Evolutionary conservation across 805 yeast species (phyloP).

Genomic region (Gaillardinia entomophila): DNA sequence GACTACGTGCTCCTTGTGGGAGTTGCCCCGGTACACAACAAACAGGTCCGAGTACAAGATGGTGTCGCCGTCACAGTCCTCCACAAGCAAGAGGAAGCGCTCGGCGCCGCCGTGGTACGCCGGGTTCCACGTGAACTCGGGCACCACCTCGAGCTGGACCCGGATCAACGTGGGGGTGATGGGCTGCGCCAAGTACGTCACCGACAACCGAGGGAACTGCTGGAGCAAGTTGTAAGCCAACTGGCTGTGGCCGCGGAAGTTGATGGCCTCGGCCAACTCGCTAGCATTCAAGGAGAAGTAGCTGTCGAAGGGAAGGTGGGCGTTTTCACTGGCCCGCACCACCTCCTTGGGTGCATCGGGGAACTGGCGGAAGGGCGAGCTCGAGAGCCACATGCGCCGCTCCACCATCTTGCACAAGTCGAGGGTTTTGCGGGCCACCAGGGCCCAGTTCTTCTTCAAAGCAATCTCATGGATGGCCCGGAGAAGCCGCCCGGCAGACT

Average conservation of each 20-base stretch:
- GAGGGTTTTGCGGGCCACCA: conserved; percentile 49
- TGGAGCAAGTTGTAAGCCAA: conserved; percentile 51
- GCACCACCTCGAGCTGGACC: conserved; percentile 60
- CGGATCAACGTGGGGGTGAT: conserved; percentile 63
- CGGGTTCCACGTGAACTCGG: conserved; percentile 77
- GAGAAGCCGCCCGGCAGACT: conserved; percentile 84
- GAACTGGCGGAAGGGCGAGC: conserved; percentile 84
- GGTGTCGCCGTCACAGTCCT: conserved; percentile 77
- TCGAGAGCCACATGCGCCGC: conserved; percentile 74
- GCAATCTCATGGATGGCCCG: conserved; percentile 83
- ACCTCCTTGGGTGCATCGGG: conserved; percentile 64
- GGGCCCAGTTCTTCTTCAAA: conserved; percentile 65
- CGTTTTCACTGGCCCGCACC: conserved; percentile 68
- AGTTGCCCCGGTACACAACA: conserved; percentile 42
- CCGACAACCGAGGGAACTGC: conserved; percentile 65
- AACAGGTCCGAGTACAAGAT: conserved; percentile 57
- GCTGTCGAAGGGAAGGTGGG: conserved; percentile 77
- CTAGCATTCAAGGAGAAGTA: conserved; percentile 66
- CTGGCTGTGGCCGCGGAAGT: conserved; percentile 63
- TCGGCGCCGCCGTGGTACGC: conserved; percentile 60
- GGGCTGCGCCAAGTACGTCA: conserved; percentile 68
- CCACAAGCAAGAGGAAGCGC: conserved; percentile 65
- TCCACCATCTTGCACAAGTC: conserved; percentile 78
- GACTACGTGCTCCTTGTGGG: conserved; percentile 49
- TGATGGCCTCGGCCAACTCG: conserved; percentile 79